Evolutionary conservation across 1,284 basidiomycete genomes (phyloP).

Genomic region (Melampsora larici-populina): DNA sequence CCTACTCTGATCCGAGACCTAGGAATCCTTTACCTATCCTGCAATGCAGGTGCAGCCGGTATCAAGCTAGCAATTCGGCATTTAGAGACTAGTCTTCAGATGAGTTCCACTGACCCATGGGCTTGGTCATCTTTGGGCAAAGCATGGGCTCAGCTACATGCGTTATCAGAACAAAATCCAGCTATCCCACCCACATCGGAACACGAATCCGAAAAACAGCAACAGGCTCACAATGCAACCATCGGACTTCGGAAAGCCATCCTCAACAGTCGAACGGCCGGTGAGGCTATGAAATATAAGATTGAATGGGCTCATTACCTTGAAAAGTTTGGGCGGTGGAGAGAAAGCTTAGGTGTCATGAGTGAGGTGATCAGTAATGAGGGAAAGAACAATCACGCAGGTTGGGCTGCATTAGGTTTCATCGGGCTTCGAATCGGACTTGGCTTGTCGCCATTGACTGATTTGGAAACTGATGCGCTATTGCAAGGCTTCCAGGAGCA

Average conservation of each 20-base stretch:
- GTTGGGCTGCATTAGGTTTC: slow-evolving; percentile 25
- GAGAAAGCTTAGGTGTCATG: slow-evolving; percentile 31
- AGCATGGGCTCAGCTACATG: slow-evolving; percentile 24
- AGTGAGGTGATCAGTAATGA: slow-evolving; percentile 30
- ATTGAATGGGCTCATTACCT: slow-evolving; percentile 40
- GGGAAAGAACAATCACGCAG: slow-evolving; percentile 4
- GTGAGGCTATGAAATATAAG: slow-evolving; percentile 18
- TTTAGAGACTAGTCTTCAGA: slow-evolving; percentile 31
- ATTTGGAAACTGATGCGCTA: slow-evolving; percentile 25
- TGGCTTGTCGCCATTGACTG: slow-evolving; percentile 12
- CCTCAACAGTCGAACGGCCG: slow-evolving; percentile 21
- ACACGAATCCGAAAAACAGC: neutral
- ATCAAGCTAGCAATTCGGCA: slow-evolving; percentile 39
- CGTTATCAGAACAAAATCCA: slow-evolving; percentile 22
- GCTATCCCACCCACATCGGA: neutral
- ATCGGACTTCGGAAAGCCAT: slow-evolving; percentile 30
- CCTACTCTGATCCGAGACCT: slow-evolving; percentile 21
- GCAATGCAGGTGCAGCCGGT: slow-evolving; percentile 27
- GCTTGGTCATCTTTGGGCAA: slow-evolving; percentile 37
- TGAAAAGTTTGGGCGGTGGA: slow-evolving; percentile 28
- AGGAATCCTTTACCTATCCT: slow-evolving; percentile 22
- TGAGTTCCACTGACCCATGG: slow-evolving; percentile 20
- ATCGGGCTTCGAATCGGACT: slow-evolving; percentile 18
- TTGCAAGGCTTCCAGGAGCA: slow-evolving; percentile 18
- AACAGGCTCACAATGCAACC: slow-evolving; percentile 39